Percentiles rank a stretch among this genome's conserved stretches.
phyloP scores from a whole-genome alignment of 2,329 filamentous ascomycete genomes.

The Xylariaceae sp. region DNA sequence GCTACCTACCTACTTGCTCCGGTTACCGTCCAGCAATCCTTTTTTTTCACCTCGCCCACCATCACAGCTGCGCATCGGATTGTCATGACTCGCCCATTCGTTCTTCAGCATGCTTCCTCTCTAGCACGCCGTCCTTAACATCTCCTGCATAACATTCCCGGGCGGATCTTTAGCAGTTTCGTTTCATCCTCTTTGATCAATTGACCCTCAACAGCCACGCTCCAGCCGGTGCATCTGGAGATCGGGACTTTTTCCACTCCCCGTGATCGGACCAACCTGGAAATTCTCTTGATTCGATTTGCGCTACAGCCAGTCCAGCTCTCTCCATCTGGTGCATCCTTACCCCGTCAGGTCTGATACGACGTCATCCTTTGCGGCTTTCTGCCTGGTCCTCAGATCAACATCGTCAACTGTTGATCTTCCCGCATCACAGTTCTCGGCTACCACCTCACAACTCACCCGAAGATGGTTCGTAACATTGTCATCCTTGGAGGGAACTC shows the following conservation, averaged over 20 bases:
- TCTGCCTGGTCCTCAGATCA: background rate
- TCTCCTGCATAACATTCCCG: conserved; percentile 1
- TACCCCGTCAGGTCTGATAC: background rate
- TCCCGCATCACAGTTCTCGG: background rate
- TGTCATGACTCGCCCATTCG: conserved; percentile 10
- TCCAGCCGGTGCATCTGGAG: background rate
- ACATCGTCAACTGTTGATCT: background rate
- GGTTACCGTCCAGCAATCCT: conserved; percentile 1
- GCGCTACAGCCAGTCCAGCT: background rate
- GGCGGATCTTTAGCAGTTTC: conserved; percentile 1
- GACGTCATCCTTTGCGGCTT: background rate
- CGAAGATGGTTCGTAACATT: conserved; percentile 85
- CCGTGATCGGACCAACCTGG: conserved; percentile 24
- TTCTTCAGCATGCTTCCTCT: conserved; percentile 18
- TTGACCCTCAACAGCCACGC: background rate
- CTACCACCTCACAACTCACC: background rate
- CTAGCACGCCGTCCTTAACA: conserved; percentile 6
- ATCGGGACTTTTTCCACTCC: conserved; percentile 12
- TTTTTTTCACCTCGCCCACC: background rate
- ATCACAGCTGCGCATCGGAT: conserved; percentile 12
- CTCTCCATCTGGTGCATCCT: background rate
- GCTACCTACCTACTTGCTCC: too few species aligned
- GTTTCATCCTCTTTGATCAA: background rate
- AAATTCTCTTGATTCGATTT: conserved; percentile 10
- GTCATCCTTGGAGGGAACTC: conserved; percentile 91